A percentile compares a stretch with the other conserved stretches of the same genome.
Conservation (phyloP, 2,329 filamentous ascomycete species). For the Coniochaeta sp. region DNA sequence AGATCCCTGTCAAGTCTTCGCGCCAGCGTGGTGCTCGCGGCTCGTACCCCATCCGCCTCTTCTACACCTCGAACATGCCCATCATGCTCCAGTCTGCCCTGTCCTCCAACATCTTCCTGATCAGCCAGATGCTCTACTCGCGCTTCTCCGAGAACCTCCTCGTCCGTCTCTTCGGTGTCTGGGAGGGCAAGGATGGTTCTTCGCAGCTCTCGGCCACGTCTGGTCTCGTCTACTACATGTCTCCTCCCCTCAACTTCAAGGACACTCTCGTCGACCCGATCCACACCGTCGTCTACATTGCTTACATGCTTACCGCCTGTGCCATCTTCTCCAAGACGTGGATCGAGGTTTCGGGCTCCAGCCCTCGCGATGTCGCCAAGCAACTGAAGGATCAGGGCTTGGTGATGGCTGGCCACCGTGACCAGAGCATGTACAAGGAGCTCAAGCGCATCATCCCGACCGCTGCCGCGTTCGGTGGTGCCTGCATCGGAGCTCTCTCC, state of each 20-base stretch:
- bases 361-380: slow-evolving; percentile 96
- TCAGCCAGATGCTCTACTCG: slow-evolving; percentile 98
- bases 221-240: slow-evolving; percentile 99
- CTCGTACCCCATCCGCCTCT: slow-evolving; percentile 95
- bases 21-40: slow-evolving; percentile 98
- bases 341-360: slow-evolving; percentile 98
- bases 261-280: slow-evolving; percentile 95
- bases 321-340: slow-evolving; percentile 97
- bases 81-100: slow-evolving; percentile 99
- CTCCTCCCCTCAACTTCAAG: slow-evolving; percentile 92
- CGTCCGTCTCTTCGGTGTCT: slow-evolving; percentile 93
- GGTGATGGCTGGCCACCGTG: slow-evolving; percentile 98
- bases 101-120: slow-evolving; percentile 97
- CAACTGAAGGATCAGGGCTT: slow-evolving; percentile 99
- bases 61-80: slow-evolving; percentile 99
- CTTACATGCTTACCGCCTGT: slow-evolving; percentile 96
- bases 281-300: slow-evolving; percentile 90
- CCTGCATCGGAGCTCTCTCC: slow-evolving; percentile 95
- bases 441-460: slow-evolving; percentile 99
- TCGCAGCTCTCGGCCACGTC: slow-evolving; percentile 91
- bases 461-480: slow-evolving; percentile 95
- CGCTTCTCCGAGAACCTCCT: slow-evolving; percentile 98
- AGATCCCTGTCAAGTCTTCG: slow-evolving; percentile 99
- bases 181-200: slow-evolving; percentile 95
- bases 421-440: slow-evolving; percentile 99